A percentile compares a stretch with the other conserved stretches of the same genome.
Evolutionary conservation across 108 stramenopile species (phyloP).

Genomic region (Skeletonema potamos): DNA sequence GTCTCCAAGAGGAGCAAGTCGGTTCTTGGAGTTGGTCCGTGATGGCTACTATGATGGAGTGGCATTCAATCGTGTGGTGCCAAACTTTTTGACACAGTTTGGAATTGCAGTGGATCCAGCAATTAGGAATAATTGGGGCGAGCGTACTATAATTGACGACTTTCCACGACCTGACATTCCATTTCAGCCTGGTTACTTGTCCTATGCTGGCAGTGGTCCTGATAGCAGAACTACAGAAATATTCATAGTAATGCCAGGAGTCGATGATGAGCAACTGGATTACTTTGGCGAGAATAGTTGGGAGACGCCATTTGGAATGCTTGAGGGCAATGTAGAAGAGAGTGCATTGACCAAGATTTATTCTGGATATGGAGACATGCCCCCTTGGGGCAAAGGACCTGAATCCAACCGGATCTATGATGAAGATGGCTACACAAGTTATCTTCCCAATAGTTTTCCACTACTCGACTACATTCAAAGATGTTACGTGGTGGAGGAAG

Average conservation of each 20-base stretch:
- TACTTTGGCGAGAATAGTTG: conserved; percentile 66
- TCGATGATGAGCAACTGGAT: conserved; percentile 53
- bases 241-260: conserved; percentile 74
- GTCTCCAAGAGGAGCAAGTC: conserved; percentile 36
- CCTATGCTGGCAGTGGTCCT: conserved; percentile 60
- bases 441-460: conserved; percentile 73
- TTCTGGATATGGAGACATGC: conserved; percentile 81
- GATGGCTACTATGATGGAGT: conserved; percentile 64
- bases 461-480: conserved; percentile 50
- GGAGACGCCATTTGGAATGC: conserved; percentile 86
- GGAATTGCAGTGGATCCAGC: conserved; percentile 41
- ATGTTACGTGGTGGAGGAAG: conserved; percentile 31
- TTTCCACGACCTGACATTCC: neutral
- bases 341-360: conserved; percentile 57
- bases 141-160: conserved; percentile 21
- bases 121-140: neutral
- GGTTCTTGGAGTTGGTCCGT: conserved; percentile 42
- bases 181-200: conserved; percentile 37
- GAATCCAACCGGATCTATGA: conserved; percentile 26
- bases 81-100: conserved; percentile 69
- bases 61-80: conserved; percentile 77
- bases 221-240: conserved; percentile 79
- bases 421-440: conserved; percentile 35
- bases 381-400: conserved; percentile 63
- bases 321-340: conserved; percentile 63